Percentiles rank a stretch among this genome's conserved stretches.
phyloP scores from a whole-genome alignment of 305 asterid species.

The Caryopteris hybrid region DNA sequence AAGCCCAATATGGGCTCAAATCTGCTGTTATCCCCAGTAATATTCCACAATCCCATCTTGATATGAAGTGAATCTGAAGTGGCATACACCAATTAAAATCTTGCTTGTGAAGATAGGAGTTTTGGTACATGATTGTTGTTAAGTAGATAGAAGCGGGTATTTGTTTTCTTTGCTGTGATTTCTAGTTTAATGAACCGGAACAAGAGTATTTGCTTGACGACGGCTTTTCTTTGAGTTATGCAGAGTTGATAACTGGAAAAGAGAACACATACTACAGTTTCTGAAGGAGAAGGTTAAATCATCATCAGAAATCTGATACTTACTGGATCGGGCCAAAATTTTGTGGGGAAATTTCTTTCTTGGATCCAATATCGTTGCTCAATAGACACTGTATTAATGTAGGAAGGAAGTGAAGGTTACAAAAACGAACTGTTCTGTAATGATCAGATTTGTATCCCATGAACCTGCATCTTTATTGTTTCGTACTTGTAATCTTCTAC shows the following conservation, averaged over 20 bases:
- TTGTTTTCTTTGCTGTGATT: background rate
- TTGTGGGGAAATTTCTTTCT: background rate
- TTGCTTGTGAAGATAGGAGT: too few relatives aligned
- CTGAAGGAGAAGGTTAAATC: conserved; percentile 25
- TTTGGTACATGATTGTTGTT: too few relatives aligned
- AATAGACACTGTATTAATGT: background rate
- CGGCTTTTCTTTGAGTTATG: background rate
- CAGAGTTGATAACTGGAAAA: conserved; percentile 26
- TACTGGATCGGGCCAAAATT: background rate
- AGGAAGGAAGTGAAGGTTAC: too few relatives aligned
- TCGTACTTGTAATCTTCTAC: background rate
- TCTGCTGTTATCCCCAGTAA: too few relatives aligned
- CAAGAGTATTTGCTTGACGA: background rate
- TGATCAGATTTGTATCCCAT: background rate
- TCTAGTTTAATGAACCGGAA: background rate
- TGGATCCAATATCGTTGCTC: background rate
- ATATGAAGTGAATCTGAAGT: too few relatives aligned
- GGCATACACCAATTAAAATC: too few relatives aligned
- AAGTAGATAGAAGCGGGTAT: too few relatives aligned
- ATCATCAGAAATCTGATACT: conserved; percentile 2
- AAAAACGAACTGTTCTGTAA: background rate
- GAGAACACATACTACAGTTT: conserved; percentile 22
- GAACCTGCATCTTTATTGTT: background rate
- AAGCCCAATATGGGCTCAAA: too few relatives aligned
- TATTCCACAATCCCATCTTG: too few relatives aligned